Evolutionary conservation across 345 rosid species (phyloP).

Genomic region (Eucalyptus polyanthemos): DNA sequence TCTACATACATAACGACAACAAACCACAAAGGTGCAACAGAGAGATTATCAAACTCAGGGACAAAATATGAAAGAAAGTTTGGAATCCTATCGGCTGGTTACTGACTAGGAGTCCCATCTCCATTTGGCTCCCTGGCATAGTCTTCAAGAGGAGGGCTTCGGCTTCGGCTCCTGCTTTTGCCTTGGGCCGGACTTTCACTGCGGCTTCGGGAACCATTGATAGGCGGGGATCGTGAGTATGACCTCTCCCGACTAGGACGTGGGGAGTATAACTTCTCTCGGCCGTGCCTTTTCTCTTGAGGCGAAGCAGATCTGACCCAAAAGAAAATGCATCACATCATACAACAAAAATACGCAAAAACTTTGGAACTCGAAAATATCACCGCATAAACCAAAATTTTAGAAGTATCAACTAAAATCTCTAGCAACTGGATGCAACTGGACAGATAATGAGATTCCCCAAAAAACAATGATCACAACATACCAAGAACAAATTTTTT

Average conservation of each 20-base stretch:
- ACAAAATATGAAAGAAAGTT: not conserved
- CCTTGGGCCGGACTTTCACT: conserved; percentile 45
- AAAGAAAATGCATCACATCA: not conserved
- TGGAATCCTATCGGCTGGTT: not conserved
- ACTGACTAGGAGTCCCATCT: conserved; percentile 64
- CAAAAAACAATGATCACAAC: not conserved
- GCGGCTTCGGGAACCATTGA: conserved; percentile 48
- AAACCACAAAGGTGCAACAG: not conserved
- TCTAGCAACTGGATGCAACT: not conserved
- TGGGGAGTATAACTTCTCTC: conserved; percentile 17
- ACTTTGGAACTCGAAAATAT: not conserved
- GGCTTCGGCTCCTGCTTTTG: conserved; percentile 31
- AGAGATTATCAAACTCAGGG: not conserved
- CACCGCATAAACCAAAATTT: not conserved
- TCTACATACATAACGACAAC: not conserved
- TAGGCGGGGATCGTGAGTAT: conserved; percentile 60
- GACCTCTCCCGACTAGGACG: conserved; percentile 30
- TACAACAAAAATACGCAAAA: not conserved
- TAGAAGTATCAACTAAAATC: not conserved
- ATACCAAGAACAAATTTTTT: not conserved
- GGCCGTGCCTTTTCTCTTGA: conserved; percentile 21
- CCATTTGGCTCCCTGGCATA: conserved; percentile 22
- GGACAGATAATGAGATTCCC: not conserved
- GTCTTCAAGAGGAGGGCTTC: not conserved
- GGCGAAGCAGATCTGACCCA: conserved; percentile 54